A percentile compares a stretch with the other conserved stretches of the same genome.
These are phyloP conservation scores for Aureobasidium sp. DNA, from an alignment of 2,329 filamentous ascomycete genomes.

Conservation along the genomic window DNA sequence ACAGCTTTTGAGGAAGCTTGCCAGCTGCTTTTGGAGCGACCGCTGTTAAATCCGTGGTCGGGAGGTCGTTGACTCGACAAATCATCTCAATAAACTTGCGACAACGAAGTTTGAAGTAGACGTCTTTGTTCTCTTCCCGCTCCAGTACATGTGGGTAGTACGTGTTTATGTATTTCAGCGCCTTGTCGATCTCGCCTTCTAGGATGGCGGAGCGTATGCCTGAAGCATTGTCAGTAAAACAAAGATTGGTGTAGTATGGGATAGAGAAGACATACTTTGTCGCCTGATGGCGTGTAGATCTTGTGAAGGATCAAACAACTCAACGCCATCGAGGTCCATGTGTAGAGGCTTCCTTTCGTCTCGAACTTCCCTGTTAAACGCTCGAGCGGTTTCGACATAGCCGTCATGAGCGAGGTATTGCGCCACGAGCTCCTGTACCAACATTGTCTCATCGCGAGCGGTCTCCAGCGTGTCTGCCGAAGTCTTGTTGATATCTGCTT, in stretches of 20 bases:
- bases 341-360: slow-evolving; percentile 61
- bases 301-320: slow-evolving; percentile 61
- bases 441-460: slow-evolving; percentile 60
- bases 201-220: slow-evolving; percentile 81
- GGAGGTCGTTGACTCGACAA: slow-evolving; percentile 60
- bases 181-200: slow-evolving; percentile 84
- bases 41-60: slow-evolving; percentile 30
- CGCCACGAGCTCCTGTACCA: slow-evolving; percentile 74
- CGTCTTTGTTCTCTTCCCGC: slow-evolving; percentile 59
- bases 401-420: slow-evolving; percentile 93
- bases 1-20: slow-evolving; percentile 19
- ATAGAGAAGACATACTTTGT: slow-evolving; percentile 56
- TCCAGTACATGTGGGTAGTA: slow-evolving; percentile 75
- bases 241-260: background rate
- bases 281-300: slow-evolving; percentile 80
- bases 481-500: slow-evolving; percentile 52
- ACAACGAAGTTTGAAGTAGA: slow-evolving; percentile 81
- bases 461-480: slow-evolving; percentile 54
- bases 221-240: slow-evolving; percentile 30
- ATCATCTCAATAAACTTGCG: slow-evolving; percentile 96
- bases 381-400: slow-evolving; percentile 84
- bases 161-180: slow-evolving; percentile 68
- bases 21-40: slow-evolving; percentile 24
- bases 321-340: slow-evolving; percentile 31
- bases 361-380: slow-evolving; percentile 75